A percentile compares a stretch with the other conserved stretches of the same genome.
These are phyloP conservation scores for Serendipita vermifera DNA, from an alignment of 768 basidiomycete genomes.

Conservation along the genomic window DNA sequence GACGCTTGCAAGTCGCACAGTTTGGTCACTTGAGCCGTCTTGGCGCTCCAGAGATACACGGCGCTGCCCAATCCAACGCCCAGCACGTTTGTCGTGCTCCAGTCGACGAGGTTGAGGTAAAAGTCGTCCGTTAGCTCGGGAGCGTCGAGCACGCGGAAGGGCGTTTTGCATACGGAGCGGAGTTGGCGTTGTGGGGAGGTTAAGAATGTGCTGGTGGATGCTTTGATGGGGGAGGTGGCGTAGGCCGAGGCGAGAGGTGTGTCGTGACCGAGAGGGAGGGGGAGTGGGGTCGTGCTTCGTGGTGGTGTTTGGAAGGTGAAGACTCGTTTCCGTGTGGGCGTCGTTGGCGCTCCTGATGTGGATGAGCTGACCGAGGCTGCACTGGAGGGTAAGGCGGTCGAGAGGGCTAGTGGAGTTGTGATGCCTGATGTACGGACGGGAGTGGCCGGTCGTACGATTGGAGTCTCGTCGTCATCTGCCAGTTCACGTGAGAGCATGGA, in stretches of 20 bases:
- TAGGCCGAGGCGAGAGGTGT: slow-evolving; percentile 78
- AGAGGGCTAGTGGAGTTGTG: neutral
- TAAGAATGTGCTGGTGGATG: slow-evolving; percentile 67
- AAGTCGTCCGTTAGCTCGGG: slow-evolving; percentile 97
- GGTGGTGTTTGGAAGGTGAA: slow-evolving; percentile 23
- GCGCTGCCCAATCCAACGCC: slow-evolving; percentile 85
- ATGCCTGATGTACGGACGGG: slow-evolving; percentile 32
- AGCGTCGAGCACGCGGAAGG: slow-evolving; percentile 92
- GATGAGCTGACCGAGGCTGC: neutral
- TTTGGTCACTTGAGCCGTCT: slow-evolving; percentile 83
- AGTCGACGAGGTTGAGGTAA: slow-evolving; percentile 95
- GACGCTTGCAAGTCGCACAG: slow-evolving; percentile 63
- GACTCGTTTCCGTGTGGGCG: slow-evolving; percentile 37
- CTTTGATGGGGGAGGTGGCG: slow-evolving; percentile 78
- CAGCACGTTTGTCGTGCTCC: slow-evolving; percentile 90
- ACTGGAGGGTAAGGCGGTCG: slow-evolving; percentile 14
- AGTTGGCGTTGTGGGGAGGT: slow-evolving; percentile 72
- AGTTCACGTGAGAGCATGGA: slow-evolving; percentile 67
- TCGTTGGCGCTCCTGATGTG: slow-evolving; percentile 38
- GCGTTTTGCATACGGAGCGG: slow-evolving; percentile 81
- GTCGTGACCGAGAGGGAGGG: slow-evolving; percentile 16
- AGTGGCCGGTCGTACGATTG: slow-evolving; percentile 51
- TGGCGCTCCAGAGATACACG: slow-evolving; percentile 95
- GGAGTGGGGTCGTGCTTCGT: slow-evolving; percentile 19
- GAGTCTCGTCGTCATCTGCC: slow-evolving; percentile 27